Evolutionary conservation across 805 yeast species (phyloP).

Genomic region (Torulaspora quercuum): DNA sequence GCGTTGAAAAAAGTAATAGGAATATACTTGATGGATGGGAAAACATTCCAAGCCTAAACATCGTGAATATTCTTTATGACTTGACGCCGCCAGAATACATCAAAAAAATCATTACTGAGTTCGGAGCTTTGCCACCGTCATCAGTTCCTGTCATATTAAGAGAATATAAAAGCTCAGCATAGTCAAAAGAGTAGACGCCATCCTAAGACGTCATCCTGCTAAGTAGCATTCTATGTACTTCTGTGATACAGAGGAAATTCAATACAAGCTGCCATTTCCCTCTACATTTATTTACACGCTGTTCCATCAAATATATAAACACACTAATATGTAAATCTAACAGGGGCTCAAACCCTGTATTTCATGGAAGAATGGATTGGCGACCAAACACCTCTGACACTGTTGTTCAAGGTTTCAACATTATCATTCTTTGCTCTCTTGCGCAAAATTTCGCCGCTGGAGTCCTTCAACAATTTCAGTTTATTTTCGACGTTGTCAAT

Average conservation of each 20-base stretch:
- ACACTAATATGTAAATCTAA: no score
- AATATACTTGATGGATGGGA: constrained; percentile 62
- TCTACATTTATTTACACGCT: no score
- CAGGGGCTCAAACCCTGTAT: no score
- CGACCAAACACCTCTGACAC: constrained; percentile 97
- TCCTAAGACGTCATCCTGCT: constrained; percentile 6
- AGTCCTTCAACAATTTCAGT: constrained; percentile 57
- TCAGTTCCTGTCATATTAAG: constrained; percentile 95
- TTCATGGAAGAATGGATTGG: constrained; percentile 64
- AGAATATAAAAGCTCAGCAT: constrained; percentile 65
- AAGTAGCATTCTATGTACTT: constrained; percentile 4
- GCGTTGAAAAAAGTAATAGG: constrained; percentile 35
- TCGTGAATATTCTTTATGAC: constrained; percentile 86
- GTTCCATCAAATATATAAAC: no score
- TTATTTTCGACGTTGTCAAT: constrained; percentile 60
- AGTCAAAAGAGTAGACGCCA: no score
- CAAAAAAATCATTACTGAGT: constrained; percentile 91
- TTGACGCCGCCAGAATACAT: constrained; percentile 91
- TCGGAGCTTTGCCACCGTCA: constrained; percentile 96
- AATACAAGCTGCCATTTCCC: no score
- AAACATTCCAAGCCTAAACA: constrained; percentile 56
- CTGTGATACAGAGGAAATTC: no score
- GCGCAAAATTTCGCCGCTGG: constrained; percentile 60
- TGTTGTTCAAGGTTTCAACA: constrained; percentile 73
- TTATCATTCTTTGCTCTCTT: constrained; percentile 66